Evolutionary conservation across 73 alveolate genomes (phyloP).

Genomic region (Paramecium biaurelia): DNA sequence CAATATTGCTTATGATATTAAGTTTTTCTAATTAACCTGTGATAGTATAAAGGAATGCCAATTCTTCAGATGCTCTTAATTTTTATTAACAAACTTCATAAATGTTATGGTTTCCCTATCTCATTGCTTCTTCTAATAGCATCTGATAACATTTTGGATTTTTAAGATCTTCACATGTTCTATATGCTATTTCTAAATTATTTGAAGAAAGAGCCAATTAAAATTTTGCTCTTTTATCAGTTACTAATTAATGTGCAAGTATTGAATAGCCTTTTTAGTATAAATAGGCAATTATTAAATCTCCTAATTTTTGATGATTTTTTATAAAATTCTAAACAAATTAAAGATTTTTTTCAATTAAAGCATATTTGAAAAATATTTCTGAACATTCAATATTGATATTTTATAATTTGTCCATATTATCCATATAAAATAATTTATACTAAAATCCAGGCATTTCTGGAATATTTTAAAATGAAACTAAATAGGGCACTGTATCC

Average conservation of each 20-base stretch:
- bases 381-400: conserved; percentile 66
- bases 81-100: conserved; percentile 20
- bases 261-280: conserved; percentile 71
- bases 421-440: not conserved
- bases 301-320: conserved; percentile 69
- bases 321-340: conserved; percentile 62
- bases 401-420: conserved; percentile 13
- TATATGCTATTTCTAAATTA: conserved; percentile 57
- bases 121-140: conserved; percentile 51
- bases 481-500: conserved; percentile 70
- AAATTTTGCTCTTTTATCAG: conserved; percentile 49
- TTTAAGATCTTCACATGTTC: conserved; percentile 35
- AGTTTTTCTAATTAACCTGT: conserved; percentile 44
- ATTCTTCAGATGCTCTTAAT: conserved; percentile 22
- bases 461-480: not conserved
- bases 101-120: conserved; percentile 60
- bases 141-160: conserved; percentile 19
- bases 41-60: not conserved
- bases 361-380: conserved; percentile 70
- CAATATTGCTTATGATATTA: not conserved
- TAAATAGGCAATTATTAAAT: conserved; percentile 67
- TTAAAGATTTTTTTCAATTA: conserved; percentile 68
- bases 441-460: not conserved
- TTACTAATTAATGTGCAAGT: conserved; percentile 67
- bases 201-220: conserved; percentile 47